These are phyloP conservation scores for Venturia asperata DNA, from an alignment of 2,329 filamentous ascomycete genomes.

Conservation along the genomic window DNA sequence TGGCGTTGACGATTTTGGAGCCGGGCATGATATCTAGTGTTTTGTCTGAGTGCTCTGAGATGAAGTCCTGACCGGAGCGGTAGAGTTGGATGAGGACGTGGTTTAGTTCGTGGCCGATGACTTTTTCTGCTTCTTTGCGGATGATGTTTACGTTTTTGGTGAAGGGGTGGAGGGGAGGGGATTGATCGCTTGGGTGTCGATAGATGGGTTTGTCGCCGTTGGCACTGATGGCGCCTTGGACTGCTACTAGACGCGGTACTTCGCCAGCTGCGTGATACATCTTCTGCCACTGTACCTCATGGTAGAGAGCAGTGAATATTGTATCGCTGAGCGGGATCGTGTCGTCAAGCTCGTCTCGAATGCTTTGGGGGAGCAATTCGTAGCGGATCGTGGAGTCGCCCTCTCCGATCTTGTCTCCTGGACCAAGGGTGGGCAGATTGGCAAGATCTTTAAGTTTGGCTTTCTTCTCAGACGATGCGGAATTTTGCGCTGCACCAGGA, in stretches of 20 bases:
- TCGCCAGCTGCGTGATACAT: constrained; percentile 92
- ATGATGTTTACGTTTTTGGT: constrained; percentile 65
- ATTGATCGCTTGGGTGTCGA: constrained; percentile 85
- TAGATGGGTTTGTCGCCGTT: constrained; percentile 84
- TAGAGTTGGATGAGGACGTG: constrained; percentile 92
- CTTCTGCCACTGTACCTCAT: constrained; percentile 77
- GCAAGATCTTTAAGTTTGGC: constrained; percentile 34
- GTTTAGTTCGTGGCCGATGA: constrained; percentile 74
- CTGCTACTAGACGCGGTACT: constrained; percentile 83
- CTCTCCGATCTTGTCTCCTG: constrained; percentile 59
- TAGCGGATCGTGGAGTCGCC: constrained; percentile 71
- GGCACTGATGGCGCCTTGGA: constrained; percentile 64
- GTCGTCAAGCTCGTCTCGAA: constrained; percentile 26
- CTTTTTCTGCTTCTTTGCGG: constrained; percentile 59
- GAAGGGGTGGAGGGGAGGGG: constrained; percentile 69
- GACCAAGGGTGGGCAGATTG: constrained; percentile 36
- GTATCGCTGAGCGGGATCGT: constrained; percentile 43
- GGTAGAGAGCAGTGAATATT: constrained; percentile 62
- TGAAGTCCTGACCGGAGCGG: constrained; percentile 80
- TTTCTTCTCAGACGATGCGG: not conserved
- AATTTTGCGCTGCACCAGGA: not conserved
- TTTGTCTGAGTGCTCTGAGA: constrained; percentile 96
- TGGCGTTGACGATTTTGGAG: constrained; percentile 86
- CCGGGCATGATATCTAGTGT: constrained; percentile 78
- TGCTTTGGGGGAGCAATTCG: constrained; percentile 53